These are phyloP conservation scores for Seminavis robusta DNA, from an alignment of 108 stramenopile species.

Conservation along the genomic window DNA sequence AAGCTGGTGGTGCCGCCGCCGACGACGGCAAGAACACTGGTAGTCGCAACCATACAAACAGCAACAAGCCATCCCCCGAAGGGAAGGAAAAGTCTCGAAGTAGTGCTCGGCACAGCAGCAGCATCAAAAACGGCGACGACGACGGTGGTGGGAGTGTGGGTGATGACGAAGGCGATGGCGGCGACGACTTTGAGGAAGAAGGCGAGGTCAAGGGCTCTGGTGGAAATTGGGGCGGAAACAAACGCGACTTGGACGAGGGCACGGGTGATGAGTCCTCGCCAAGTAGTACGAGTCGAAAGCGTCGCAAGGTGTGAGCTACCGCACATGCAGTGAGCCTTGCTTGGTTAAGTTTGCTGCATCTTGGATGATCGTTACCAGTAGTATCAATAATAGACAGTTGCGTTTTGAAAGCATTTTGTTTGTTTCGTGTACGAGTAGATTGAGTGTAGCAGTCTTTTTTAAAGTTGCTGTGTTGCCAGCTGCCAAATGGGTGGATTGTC, in stretches of 20 bases:
- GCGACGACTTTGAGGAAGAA: conserved; percentile 26
- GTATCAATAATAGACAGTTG: too few species aligned
- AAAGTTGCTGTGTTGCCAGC: too few species aligned
- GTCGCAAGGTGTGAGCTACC: background rate
- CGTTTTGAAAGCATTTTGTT: too few species aligned
- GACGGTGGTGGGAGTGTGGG: conserved; percentile 31
- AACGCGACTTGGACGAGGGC: background rate
- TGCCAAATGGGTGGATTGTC: too few species aligned
- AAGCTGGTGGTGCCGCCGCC: conserved; percentile 5
- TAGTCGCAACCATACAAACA: background rate
- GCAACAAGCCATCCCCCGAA: background rate
- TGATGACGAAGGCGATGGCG: conserved; percentile 29
- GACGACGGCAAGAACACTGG: background rate
- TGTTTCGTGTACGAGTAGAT: too few species aligned
- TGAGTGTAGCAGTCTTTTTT: too few species aligned
- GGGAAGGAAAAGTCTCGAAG: background rate
- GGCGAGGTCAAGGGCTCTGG: conserved; percentile 20
- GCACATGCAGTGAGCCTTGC: too few species aligned
- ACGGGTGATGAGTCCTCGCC: background rate
- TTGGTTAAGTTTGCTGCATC: too few species aligned
- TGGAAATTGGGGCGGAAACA: too few species aligned
- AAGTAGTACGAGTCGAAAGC: background rate
- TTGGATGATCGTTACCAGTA: too few species aligned
- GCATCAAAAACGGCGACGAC: background rate
- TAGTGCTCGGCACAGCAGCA: background rate